phyloP scores from a whole-genome alignment of 805 yeast genomes.

The Wickerhamomyces bovis region DNA sequence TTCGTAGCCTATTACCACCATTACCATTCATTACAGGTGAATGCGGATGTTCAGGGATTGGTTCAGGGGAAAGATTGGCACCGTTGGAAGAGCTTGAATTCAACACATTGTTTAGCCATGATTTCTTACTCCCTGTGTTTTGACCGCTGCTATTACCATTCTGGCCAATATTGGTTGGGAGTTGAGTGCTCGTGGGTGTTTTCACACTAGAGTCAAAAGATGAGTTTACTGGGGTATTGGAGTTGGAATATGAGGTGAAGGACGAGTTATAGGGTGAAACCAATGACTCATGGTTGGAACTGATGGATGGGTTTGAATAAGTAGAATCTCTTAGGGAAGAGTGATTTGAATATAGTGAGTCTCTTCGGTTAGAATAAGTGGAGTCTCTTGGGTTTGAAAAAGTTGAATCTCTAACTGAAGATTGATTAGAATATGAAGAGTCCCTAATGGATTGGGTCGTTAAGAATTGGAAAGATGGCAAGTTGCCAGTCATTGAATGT shows the following conservation, averaged over 20 bases:
- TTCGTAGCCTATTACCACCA: conserved; percentile 12
- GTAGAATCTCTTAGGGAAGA: not conserved
- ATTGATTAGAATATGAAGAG: not conserved
- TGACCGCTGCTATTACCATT: not conserved
- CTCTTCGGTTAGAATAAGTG: not conserved
- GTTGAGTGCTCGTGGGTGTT: not conserved
- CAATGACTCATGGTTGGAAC: conserved; percentile 4
- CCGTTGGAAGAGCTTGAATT: conserved; percentile 1
- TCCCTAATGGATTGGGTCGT: conserved; percentile 1
- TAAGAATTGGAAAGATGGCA: conserved; percentile 17
- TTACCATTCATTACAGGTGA: not conserved
- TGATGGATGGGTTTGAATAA: not conserved
- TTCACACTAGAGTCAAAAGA: conserved; percentile 2
- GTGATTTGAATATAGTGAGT: not conserved
- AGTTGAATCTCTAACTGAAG: not conserved
- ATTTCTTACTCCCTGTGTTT: conserved; percentile 5
- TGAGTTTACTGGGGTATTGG: conserved; percentile 12
- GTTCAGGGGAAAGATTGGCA: not conserved
- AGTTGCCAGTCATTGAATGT: conserved; percentile 2
- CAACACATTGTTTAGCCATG: conserved; percentile 17
- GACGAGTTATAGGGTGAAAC: conserved; percentile 17
- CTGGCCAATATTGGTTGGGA: not conserved
- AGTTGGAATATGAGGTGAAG: conserved; percentile 8
- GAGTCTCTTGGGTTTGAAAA: not conserved
- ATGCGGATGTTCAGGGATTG: not conserved